Conservation (phyloP, 805 yeast species). For the Blastobotrys robertii region DNA sequence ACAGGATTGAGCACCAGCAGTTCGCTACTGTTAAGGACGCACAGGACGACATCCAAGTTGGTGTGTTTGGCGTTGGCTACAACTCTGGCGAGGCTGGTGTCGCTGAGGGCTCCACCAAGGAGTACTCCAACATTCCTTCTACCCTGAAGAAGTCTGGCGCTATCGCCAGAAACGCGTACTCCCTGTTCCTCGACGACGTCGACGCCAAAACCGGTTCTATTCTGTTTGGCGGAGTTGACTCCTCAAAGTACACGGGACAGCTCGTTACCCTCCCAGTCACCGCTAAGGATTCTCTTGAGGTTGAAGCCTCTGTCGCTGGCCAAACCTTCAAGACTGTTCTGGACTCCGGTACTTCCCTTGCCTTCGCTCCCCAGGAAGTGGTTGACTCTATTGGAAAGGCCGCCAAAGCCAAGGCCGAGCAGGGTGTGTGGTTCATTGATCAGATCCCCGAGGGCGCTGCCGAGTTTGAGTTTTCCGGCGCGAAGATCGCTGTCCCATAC, state of each 20-base stretch:
- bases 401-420: not conserved
- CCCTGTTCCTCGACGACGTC: conserved; percentile 46
- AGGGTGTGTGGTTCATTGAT: too few species aligned
- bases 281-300: conserved; percentile 18
- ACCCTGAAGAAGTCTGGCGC: too few species aligned
- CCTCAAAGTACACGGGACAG: conserved; percentile 37
- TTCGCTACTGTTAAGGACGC: conserved; percentile 9
- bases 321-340: too few species aligned
- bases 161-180: too few species aligned
- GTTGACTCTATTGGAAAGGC: conserved; percentile 21
- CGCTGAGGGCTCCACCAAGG: conserved; percentile 2
- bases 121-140: conserved; percentile 51
- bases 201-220: conserved; percentile 38
- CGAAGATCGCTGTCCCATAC: conserved; percentile 22
- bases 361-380: conserved; percentile 37
- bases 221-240: conserved; percentile 49
- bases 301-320: conserved; percentile 25
- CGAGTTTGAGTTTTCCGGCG: conserved; percentile 25
- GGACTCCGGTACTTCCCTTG: conserved; percentile 50
- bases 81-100: conserved; percentile 19
- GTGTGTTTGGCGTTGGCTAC: conserved; percentile 23
- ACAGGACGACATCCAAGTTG: too few species aligned
- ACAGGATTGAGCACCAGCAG: conserved; percentile 14
- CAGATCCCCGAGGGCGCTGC: too few species aligned
- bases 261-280: conserved; percentile 29